Conservation (phyloP, 148 eudicot genomes). For the Chenopodium formosanum region DNA sequence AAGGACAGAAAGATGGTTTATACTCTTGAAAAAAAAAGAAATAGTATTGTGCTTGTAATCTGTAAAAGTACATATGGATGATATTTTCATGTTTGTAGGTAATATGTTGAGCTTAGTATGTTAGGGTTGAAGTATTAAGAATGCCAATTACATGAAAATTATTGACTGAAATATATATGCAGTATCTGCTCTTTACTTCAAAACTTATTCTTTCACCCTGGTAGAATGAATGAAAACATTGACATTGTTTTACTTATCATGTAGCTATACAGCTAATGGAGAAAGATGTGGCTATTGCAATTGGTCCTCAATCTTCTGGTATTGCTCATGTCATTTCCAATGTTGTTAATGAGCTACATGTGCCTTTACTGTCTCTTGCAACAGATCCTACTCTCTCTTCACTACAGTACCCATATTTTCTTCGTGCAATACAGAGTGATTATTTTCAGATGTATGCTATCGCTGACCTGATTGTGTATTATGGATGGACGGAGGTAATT, state of each 20-base stretch:
- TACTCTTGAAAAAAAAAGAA: too few relatives aligned
- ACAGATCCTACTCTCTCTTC: constrained; percentile 79
- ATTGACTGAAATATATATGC: background rate
- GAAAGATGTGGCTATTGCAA: constrained; percentile 58
- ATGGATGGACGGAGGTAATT: constrained; percentile 65
- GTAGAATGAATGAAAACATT: constrained; percentile 10
- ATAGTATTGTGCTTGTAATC: background rate
- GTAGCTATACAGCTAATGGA: constrained; percentile 70
- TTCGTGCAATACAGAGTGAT: constrained; percentile 65
- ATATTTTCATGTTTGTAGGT: background rate
- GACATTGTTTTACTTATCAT: constrained; percentile 28
- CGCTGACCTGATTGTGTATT: constrained; percentile 51
- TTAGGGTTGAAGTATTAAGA: background rate
- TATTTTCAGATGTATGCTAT: constrained; percentile 71
- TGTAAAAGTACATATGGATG: background rate
- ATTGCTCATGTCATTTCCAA: constrained; percentile 65
- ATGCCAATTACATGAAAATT: background rate
- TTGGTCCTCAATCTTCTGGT: constrained; percentile 81
- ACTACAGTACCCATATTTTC: constrained; percentile 58
- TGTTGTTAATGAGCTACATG: constrained; percentile 58
- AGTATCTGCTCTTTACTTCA: background rate
- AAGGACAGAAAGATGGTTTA: background rate
- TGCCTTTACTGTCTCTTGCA: constrained; percentile 68
- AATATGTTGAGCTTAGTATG: background rate
- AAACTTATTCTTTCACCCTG: background rate